Percentiles rank a stretch among this genome's conserved stretches.
These are phyloP conservation scores for Puccinia horiana DNA, from an alignment of 1,284 basidiomycete genomes.

Conservation along the genomic window DNA sequence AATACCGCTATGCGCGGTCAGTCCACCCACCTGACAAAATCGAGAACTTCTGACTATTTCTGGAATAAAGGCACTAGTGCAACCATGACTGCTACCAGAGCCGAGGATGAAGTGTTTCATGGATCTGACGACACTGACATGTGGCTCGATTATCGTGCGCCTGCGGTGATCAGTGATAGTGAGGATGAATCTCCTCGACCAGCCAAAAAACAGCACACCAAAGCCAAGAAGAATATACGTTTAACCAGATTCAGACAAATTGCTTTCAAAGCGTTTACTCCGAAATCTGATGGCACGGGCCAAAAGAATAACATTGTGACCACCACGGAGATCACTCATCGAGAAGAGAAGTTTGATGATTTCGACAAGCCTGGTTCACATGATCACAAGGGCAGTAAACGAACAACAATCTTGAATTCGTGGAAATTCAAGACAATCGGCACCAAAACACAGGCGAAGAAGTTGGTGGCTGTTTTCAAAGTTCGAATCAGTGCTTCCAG, in stretches of 20 bases:
- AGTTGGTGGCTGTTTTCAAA: constrained; percentile 40
- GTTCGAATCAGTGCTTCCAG: constrained; percentile 51
- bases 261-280: constrained; percentile 45
- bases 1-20: constrained; percentile 19
- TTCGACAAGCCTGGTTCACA: background rate
- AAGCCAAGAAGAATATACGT: background rate
- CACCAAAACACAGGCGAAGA: constrained; percentile 26
- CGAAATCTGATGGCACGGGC: constrained; percentile 22
- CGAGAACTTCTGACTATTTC: constrained; percentile 34
- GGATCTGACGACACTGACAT: background rate
- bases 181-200: constrained; percentile 5
- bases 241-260: constrained; percentile 30
- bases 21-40: background rate
- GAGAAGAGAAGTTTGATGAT: background rate
- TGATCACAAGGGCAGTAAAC: background rate
- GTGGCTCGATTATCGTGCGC: constrained; percentile 27
- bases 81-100: no score
- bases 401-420: background rate
- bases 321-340: constrained; percentile 6
- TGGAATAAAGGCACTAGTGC: constrained; percentile 39
- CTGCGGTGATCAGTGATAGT: constrained; percentile 44
- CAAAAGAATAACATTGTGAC: constrained; percentile 24
- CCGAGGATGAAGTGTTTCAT: background rate
- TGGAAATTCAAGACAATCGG: constrained; percentile 34
- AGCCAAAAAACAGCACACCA: no score